These are phyloP conservation scores for Diaporthe citri DNA, from an alignment of 2,329 filamentous ascomycete species.

Conservation along the genomic window DNA sequence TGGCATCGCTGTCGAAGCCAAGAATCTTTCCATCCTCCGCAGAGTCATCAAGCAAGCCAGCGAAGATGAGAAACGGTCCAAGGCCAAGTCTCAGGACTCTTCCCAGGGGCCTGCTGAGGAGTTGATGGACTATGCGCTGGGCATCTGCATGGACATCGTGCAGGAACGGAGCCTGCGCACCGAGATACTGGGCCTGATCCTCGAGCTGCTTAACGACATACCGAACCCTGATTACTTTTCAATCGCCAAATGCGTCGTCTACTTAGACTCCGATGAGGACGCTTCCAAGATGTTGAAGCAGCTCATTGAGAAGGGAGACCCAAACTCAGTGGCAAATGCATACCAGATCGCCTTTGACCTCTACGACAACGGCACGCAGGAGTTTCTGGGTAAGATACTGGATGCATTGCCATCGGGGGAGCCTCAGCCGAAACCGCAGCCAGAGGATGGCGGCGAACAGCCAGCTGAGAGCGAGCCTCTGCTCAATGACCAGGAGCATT, in stretches of 20 bases:
- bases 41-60: slow-evolving; percentile 90
- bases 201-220: slow-evolving; percentile 95
- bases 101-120: slow-evolving; percentile 80
- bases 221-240: slow-evolving; percentile 96
- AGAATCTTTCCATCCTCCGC: slow-evolving; percentile 88
- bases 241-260: slow-evolving; percentile 97
- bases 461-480: slow-evolving; percentile 62
- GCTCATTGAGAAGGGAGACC: slow-evolving; percentile 83
- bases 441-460: slow-evolving; percentile 59
- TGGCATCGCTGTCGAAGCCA: slow-evolving; percentile 94
- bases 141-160: slow-evolving; percentile 97
- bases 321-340: slow-evolving; percentile 83
- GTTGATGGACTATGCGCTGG: slow-evolving; percentile 94
- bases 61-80: slow-evolving; percentile 82
- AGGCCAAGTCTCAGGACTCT: slow-evolving; percentile 68
- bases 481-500: slow-evolving; percentile 62
- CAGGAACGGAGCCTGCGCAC: slow-evolving; percentile 89
- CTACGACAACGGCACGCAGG: slow-evolving; percentile 98
- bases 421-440: slow-evolving; percentile 55
- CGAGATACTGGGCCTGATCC: slow-evolving; percentile 88
- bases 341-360: slow-evolving; percentile 99
- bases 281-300: slow-evolving; percentile 87
- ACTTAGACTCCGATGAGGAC: slow-evolving; percentile 91
- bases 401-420: slow-evolving; percentile 77
- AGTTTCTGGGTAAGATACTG: slow-evolving; percentile 92